Conservation (phyloP, 208 protist genomes). For the Wallacemonas rigidus region DNA sequence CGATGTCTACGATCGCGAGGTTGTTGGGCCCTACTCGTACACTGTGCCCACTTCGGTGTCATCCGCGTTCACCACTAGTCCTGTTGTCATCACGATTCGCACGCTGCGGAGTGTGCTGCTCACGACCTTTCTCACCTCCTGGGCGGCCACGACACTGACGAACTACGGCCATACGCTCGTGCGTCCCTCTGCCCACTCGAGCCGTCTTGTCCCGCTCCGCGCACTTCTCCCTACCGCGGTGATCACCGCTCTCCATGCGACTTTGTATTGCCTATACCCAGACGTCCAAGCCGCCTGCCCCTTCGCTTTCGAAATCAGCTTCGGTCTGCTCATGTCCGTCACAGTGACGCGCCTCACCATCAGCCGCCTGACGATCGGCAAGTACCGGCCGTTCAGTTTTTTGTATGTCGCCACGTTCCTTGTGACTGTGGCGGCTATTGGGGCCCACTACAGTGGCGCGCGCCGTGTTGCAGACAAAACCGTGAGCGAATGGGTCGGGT, state of each 20-base stretch:
- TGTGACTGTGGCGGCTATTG: conserved; percentile 26
- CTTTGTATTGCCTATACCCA: conserved; percentile 45
- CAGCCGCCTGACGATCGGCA: conserved; percentile 74
- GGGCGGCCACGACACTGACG: conserved; percentile 43
- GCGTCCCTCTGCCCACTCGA: conserved; percentile 30
- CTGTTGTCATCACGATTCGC: conserved; percentile 34
- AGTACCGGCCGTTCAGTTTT: conserved; percentile 50
- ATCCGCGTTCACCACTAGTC: conserved; percentile 1
- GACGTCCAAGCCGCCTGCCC: conserved; percentile 53
- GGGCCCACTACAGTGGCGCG: conserved; percentile 34
- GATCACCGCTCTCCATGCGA: conserved; percentile 47
- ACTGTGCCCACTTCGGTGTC: conserved; percentile 18
- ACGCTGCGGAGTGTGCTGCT: conserved; percentile 55
- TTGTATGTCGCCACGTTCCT: conserved; percentile 50
- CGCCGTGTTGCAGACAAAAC: conserved; percentile 1
- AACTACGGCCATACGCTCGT: conserved; percentile 61
- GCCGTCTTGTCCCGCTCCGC: conserved; percentile 32
- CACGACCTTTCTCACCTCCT: conserved; percentile 33
- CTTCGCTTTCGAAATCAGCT: conserved; percentile 79
- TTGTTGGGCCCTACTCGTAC: conserved; percentile 45
- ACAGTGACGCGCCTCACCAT: conserved; percentile 81
- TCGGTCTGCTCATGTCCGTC: conserved; percentile 67
- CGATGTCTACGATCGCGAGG: conserved; percentile 47
- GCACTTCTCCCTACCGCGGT: conserved; percentile 47
- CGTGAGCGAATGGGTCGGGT: conserved; percentile 41